phyloP scores from a whole-genome alignment of 306 rosid species.

The Argentina anserina region DNA sequence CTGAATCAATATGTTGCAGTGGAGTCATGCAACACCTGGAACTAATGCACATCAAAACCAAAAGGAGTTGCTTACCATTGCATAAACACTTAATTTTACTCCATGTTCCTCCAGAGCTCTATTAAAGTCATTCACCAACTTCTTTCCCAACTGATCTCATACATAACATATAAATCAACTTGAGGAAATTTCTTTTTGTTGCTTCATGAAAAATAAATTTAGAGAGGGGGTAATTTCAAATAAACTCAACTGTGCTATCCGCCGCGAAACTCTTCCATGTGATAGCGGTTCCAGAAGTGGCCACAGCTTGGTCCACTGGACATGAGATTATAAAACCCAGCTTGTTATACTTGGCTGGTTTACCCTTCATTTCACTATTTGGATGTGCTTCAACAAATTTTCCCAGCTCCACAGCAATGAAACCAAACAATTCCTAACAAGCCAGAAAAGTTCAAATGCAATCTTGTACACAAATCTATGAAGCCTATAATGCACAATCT shows the following conservation, averaged over 20 bases:
- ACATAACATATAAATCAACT: background rate
- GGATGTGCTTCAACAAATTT: conserved; percentile 44
- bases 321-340: conserved; percentile 55
- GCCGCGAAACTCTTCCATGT: conserved; percentile 42
- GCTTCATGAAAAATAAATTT: background rate
- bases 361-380: conserved; percentile 4
- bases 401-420: conserved; percentile 55
- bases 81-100: conserved; percentile 41
- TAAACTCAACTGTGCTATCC: conserved; percentile 55
- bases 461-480: background rate
- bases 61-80: conserved; percentile 34
- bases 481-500: background rate
- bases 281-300: conserved; percentile 33
- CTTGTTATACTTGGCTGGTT: conserved; percentile 24
- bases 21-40: background rate
- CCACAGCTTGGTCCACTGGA: conserved; percentile 31
- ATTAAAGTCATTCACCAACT: conserved; percentile 43
- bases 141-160: conserved; percentile 45
- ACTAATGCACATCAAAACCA: conserved; percentile 1
- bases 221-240: background rate
- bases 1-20: background rate
- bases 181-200: background rate
- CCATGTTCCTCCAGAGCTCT: conserved; percentile 50
- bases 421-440: conserved; percentile 46
- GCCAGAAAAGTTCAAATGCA: background rate